Base-by-base conservation (phyloP, 306 rosid species). In the Gastrolobium villosum region DNA sequence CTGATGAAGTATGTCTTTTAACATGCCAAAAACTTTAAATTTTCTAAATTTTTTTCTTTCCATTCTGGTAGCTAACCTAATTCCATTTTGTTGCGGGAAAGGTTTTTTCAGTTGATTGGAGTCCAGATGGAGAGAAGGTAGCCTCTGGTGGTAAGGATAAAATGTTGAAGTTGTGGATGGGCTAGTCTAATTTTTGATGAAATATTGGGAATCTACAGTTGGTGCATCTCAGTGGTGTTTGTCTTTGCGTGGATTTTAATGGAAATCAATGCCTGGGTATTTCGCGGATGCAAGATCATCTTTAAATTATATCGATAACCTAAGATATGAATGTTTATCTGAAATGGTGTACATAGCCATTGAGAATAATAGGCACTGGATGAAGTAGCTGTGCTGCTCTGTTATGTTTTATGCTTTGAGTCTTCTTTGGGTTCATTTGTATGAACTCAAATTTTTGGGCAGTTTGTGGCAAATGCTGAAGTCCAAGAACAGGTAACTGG, bases 141-240 rank as follows among this genome's bases (percentile, higher is more conserved):
- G 99, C 88, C 45, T 95, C 99, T 14, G 99, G 99, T 79, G 99
- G 99, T 13, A 95, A 93, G 87, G 98, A 95, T 86, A 91, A 82
- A 87, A 93, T 91, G 48, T 78, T 94, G 81, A 95, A 95, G 90
- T 85, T 95, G 78, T 95, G 99, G 98, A 95, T 93, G 99, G 97
- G 98, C 63, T 94, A 84, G 78, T 39, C 61, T 63, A 50, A 35
- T 37, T 52, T n/a, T 77, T 39, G 55, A 65, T 13, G 41, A 70
- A 70, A 41, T 30, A n/a, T 11, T 13, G 61, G 65, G 15, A 36
- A 63, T 41, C 41, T 37, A 34, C 43, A 55, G 56, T 39, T 53
- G 61, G 63, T 40, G 39, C 39, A 44, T 41, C 61, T 46, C 70
- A 26, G 30, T n/a, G 67, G 44, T 41, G 46, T 59, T 59, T 26